These are phyloP conservation scores for Monosporascus sp. DNA, from an alignment of 2,329 filamentous ascomycete species.

Conservation along the genomic window DNA sequence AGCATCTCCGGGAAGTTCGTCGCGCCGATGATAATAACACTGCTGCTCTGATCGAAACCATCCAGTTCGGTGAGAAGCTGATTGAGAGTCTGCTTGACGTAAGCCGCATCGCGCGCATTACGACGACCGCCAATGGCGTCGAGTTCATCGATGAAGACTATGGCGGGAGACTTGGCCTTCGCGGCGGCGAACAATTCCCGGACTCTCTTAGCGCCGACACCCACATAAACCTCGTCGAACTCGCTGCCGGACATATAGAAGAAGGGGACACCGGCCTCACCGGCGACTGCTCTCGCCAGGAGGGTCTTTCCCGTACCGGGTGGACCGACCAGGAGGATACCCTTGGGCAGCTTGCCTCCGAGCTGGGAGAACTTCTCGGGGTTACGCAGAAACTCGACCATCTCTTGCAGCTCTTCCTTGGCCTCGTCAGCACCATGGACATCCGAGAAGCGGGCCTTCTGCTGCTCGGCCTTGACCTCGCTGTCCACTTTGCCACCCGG, in stretches of 20 bases:
- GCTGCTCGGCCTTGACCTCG: slow-evolving; percentile 87
- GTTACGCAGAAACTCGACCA: slow-evolving; percentile 92
- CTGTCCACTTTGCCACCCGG: slow-evolving; percentile 65
- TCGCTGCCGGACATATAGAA: slow-evolving; percentile 99
- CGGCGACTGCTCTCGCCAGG: slow-evolving; percentile 88
- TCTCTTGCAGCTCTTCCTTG: slow-evolving; percentile 94
- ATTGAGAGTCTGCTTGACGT: slow-evolving; percentile 96
- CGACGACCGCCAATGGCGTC: slow-evolving; percentile 93
- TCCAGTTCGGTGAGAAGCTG: slow-evolving; percentile 95
- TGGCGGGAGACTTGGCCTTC: slow-evolving; percentile 79
- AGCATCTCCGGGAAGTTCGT: slow-evolving; percentile 94
- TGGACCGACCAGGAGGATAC: slow-evolving; percentile 89
- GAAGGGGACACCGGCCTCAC: slow-evolving; percentile 95
- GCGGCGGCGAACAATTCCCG: slow-evolving; percentile 85
- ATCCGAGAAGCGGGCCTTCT: slow-evolving; percentile 85
- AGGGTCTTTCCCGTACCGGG: slow-evolving; percentile 97
- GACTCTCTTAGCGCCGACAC: slow-evolving; percentile 92
- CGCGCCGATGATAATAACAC: slow-evolving; percentile 91
- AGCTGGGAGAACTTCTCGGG: slow-evolving; percentile 90
- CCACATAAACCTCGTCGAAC: slow-evolving; percentile 97
- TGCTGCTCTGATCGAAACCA: slow-evolving; percentile 90
- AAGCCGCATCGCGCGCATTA: slow-evolving; percentile 86
- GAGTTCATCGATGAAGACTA: slow-evolving; percentile 92
- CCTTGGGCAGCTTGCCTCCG: slow-evolving; percentile 94
- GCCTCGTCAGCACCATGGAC: slow-evolving; percentile 97